phyloP scores from a whole-genome alignment of 805 yeast species.

The Kluyveromyces starmeri region DNA sequence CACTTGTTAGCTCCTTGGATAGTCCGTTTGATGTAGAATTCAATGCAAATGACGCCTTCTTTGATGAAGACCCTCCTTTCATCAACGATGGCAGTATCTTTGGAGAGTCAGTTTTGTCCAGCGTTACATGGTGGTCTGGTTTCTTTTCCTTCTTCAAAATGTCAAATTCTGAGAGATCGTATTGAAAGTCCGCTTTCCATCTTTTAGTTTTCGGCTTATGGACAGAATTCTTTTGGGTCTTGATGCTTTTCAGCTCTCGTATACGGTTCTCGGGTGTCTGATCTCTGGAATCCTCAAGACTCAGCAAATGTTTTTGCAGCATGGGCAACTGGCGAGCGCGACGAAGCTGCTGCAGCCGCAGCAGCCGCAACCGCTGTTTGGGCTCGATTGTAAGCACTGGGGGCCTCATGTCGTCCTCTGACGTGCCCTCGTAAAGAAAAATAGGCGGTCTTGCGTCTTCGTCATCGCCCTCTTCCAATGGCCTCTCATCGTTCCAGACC shows the following conservation, averaged over 20 bases:
- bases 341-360: conserved; percentile 21
- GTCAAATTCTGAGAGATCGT: conserved; percentile 22
- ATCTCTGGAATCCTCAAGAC: not conserved
- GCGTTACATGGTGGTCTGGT: conserved; percentile 1
- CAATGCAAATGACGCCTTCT: not conserved
- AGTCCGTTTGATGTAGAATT: not conserved
- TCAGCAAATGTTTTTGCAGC: not conserved
- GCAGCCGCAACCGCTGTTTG: conserved; percentile 21
- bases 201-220: conserved; percentile 4
- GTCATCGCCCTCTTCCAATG: not conserved
- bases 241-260: not conserved
- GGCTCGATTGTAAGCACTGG: conserved; percentile 27
- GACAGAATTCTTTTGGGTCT: too few relatives aligned
- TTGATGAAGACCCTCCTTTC: conserved; percentile 1
- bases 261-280: not conserved
- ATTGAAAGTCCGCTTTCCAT: conserved; percentile 27
- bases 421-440: conserved; percentile 12
- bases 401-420: conserved; percentile 16
- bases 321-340: conserved; percentile 5
- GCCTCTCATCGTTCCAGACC: conserved; percentile 1
- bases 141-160: conserved; percentile 9
- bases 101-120: conserved; percentile 9
- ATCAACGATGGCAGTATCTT: conserved; percentile 7
- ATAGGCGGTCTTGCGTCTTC: conserved; percentile 3
- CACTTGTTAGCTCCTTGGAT: conserved; percentile 5